Conservation (phyloP, 2,329 filamentous ascomycete species). For the Penicillium sp. region DNA sequence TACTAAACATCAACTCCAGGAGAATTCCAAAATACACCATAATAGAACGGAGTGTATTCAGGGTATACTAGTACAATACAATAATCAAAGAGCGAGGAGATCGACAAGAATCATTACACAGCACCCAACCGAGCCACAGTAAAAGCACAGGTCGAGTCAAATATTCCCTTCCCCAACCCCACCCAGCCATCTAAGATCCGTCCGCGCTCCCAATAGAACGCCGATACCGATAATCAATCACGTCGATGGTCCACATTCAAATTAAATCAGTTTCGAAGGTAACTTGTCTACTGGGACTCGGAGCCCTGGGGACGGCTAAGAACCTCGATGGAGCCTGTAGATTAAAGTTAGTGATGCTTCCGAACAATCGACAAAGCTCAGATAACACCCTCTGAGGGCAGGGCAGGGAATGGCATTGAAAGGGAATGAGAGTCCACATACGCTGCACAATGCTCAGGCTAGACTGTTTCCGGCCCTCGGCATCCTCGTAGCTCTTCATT, state of each 20-base stretch:
- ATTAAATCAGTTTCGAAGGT: slow-evolving; percentile 6
- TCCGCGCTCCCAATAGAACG: slow-evolving; percentile 1
- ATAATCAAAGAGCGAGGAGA: slow-evolving; percentile 17
- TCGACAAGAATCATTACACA: background rate
- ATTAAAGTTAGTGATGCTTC: background rate
- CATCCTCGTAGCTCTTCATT: slow-evolving; percentile 66
- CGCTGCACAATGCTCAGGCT: slow-evolving; percentile 74
- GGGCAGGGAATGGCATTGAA: background rate
- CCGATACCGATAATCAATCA: background rate
- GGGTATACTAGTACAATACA: slow-evolving; percentile 30
- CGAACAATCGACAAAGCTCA: too few species aligned
- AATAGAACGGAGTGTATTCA: slow-evolving; percentile 24
- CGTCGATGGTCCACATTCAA: background rate
- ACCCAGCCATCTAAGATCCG: background rate
- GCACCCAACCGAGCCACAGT: background rate
- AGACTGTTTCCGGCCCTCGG: slow-evolving; percentile 65
- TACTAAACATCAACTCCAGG: background rate
- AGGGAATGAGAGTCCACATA: slow-evolving; percentile 49
- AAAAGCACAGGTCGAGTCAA: background rate
- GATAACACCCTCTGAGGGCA: background rate
- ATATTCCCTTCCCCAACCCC: background rate
- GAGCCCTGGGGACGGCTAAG: slow-evolving; percentile 30
- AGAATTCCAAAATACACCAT: background rate
- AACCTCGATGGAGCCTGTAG: slow-evolving; percentile 34
- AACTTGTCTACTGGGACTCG: slow-evolving; percentile 3